A percentile compares a stretch with the other conserved stretches of the same genome.
Conservation (phyloP, 768 basidiomycete species). For the Daedaleopsis nitida region DNA sequence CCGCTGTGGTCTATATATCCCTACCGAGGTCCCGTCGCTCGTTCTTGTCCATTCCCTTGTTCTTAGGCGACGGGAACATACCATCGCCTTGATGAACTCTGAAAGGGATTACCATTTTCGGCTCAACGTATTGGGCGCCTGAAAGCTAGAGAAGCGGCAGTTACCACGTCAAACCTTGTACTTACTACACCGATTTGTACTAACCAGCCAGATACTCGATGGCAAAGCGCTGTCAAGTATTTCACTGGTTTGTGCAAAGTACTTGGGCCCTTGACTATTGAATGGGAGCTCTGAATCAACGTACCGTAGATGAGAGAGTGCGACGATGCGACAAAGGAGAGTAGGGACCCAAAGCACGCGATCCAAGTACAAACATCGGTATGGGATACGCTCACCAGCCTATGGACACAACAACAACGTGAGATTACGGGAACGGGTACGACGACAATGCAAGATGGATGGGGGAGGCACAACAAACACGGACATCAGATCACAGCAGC, state of each 20-base stretch:
- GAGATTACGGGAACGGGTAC: background rate
- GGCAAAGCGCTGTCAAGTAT: too few species aligned
- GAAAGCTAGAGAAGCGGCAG: too few species aligned
- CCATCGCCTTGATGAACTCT: background rate
- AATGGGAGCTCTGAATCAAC: background rate
- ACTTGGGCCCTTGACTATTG: too few species aligned
- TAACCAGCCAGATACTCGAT: background rate
- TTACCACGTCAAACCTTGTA: too few species aligned
- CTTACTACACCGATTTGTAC: background rate
- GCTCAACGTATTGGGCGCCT: too few species aligned
- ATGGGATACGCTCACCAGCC: constrained; percentile 15
- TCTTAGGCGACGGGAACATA: background rate
- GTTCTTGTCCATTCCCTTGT: background rate
- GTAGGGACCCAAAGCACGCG: background rate
- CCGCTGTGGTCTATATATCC: background rate
- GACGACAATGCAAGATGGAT: constrained; percentile 22
- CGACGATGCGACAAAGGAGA: too few species aligned
- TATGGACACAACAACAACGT: constrained; percentile 18
- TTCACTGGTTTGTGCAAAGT: background rate
- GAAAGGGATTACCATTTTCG: constrained; percentile 7
- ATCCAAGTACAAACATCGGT: constrained; percentile 7
- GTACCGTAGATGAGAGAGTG: background rate
- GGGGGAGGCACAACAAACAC: constrained; percentile 15
- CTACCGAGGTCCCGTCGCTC: background rate
- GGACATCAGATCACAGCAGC: constrained; percentile 17